Evolutionary conservation across 371 early-diverging fungal genomes (phyloP), one percentile per base, ranked within the genome.

Genomic region (Enterospora canceri): DNA sequence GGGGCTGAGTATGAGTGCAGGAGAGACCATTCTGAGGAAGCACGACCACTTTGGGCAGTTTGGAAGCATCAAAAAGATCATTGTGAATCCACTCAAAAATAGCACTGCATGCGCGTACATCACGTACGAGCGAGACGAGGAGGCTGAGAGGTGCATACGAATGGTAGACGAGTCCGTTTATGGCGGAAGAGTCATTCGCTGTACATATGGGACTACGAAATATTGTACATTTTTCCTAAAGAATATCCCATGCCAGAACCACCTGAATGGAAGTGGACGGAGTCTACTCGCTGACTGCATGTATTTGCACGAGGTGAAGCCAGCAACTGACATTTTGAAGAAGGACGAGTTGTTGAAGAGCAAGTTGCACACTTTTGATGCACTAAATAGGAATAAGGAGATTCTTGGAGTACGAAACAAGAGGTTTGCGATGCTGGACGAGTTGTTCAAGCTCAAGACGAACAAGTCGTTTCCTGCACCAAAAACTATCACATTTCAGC

Each of bases 181-280:
- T 1, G 81, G 77, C 24, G 74, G 72, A 3, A 79, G 69, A 54
- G 65, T 70, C 32, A 46, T 81, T 23, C 58, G 72, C 28, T 79
- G 82, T 57, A 81, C 82, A 1, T 81, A 74, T 67, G 82, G 82
- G 8, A 81, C 82, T 16, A 79, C 82, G 58, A 81, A 81, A 62
- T 81, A 79, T 56, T 81, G 82, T 57, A 69, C 76, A 35, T 79
- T 79, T 67, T 81, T 70, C 66, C 65, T 81, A n/a, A 79, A 78
- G 34, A 74, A 73, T 40, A 64, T 76, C 24, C 60, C 71, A 23
- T 81, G 82, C 66, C 76, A 74, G 33, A 79, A 79, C 55, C 64
- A 69, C 26, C n/a, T 40, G n/a, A 40, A 40, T 40, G 40, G 8
- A 40, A 8, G n/a, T 12, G 40, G 40, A n/a, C 12, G 12, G n/a